phyloP scores from a whole-genome alignment of 2,329 filamentous ascomycete genomes.

The Pseudogymnoascus sp. region DNA sequence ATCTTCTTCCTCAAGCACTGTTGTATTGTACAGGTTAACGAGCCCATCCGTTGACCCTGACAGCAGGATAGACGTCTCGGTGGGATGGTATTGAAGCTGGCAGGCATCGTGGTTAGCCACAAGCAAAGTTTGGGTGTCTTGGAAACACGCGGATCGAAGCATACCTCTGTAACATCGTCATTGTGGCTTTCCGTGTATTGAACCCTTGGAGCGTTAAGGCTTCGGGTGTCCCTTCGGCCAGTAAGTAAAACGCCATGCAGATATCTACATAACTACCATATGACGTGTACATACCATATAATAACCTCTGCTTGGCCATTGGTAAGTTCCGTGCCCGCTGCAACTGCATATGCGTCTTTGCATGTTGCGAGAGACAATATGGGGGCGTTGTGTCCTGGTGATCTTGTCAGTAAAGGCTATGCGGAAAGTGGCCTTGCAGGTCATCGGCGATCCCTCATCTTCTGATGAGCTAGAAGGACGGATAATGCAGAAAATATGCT shows the following conservation, averaged over 20 bases:
- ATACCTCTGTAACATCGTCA: slow-evolving; percentile 56
- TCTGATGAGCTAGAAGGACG: background rate
- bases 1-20: slow-evolving; percentile 66
- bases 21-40: slow-evolving; percentile 67
- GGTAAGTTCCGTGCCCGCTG: slow-evolving; percentile 64
- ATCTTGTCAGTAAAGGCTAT: background rate
- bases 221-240: slow-evolving; percentile 48
- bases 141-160: background rate
- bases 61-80: slow-evolving; percentile 52
- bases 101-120: background rate
- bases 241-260: slow-evolving; percentile 44
- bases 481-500: background rate
- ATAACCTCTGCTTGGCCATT: slow-evolving; percentile 54
- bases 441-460: background rate
- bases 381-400: slow-evolving; percentile 38
- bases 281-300: slow-evolving; percentile 51
- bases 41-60: slow-evolving; percentile 75
- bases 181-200: slow-evolving; percentile 59
- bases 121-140: slow-evolving; percentile 24
- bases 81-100: slow-evolving; percentile 54
- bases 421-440: background rate
- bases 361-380: slow-evolving; percentile 60
- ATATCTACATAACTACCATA: slow-evolving; percentile 50
- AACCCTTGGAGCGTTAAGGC: slow-evolving; percentile 38
- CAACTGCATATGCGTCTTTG: slow-evolving; percentile 49